Evolutionary conservation across 1,284 basidiomycete species (phyloP).

Genomic region (Fomitopsis pinicola): DNA sequence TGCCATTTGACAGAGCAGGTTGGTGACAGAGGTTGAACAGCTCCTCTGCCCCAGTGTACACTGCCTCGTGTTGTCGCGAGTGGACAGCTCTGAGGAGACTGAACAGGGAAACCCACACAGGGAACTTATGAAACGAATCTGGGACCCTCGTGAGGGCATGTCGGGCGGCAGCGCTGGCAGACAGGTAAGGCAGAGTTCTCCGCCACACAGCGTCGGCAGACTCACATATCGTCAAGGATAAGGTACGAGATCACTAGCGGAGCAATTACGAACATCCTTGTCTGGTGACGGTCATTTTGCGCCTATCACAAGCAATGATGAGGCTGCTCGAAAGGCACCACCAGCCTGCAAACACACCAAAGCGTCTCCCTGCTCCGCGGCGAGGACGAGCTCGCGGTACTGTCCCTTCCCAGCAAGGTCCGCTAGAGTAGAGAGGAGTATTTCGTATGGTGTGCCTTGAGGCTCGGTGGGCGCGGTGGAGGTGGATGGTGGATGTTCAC

Average conservation of each 20-base stretch:
- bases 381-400: constrained; percentile 38
- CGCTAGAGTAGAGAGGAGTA: constrained; percentile 37
- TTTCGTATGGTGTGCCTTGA: constrained; percentile 16
- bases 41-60: constrained; percentile 46
- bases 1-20: constrained; percentile 38
- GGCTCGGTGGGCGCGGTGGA: constrained; percentile 12
- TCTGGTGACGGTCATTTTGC: constrained; percentile 35
- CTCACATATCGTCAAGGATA: constrained; percentile 55
- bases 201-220: constrained; percentile 4
- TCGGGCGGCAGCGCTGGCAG: constrained; percentile 50
- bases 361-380: constrained; percentile 50
- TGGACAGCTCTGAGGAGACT: constrained; percentile 45
- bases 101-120: constrained; percentile 42
- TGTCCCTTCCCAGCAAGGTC: constrained; percentile 41
- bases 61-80: constrained; percentile 48
- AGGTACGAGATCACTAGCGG: constrained; percentile 62
- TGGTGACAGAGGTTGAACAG: constrained; percentile 39
- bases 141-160: constrained; percentile 52
- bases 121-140: constrained; percentile 34
- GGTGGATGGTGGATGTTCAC: not conserved
- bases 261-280: constrained; percentile 46
- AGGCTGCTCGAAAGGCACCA: not conserved
- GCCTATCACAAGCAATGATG: constrained; percentile 23
- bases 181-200: not conserved
- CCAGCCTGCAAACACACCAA: constrained; percentile 33